A percentile compares a stretch with the other conserved stretches of the same genome.
Conservation (phyloP, 495 filamentous ascomycete genomes). For the Schizothecium vesticola region DNA sequence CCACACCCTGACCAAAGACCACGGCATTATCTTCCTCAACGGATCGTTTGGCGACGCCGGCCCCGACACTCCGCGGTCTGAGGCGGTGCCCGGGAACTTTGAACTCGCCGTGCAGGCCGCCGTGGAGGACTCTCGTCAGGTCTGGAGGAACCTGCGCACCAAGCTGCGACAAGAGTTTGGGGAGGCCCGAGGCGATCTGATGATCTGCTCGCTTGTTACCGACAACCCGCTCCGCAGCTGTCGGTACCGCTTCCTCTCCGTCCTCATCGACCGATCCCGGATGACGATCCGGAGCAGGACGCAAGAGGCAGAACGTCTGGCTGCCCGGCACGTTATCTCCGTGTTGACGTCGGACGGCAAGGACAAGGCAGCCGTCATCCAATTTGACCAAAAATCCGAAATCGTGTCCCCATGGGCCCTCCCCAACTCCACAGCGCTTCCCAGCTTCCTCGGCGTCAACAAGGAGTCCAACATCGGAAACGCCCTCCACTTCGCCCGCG, state of each 20-base stretch:
- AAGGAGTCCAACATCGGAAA: constrained; percentile 8
- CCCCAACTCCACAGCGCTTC: constrained; percentile 7
- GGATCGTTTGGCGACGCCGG: constrained; percentile 19
- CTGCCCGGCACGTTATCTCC: constrained; percentile 6
- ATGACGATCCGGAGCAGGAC: not conserved
- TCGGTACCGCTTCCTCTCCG: not conserved
- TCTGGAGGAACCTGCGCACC: constrained; percentile 14
- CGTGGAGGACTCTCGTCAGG: constrained; percentile 17
- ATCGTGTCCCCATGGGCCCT: constrained; percentile 14
- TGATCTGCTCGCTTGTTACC: constrained; percentile 25
- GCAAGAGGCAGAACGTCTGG: not conserved
- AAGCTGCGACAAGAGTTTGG: constrained; percentile 17
- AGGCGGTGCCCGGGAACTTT: constrained; percentile 18
- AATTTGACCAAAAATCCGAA: constrained; percentile 9
- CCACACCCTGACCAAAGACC: constrained; percentile 22
- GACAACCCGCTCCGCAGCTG: constrained; percentile 24
- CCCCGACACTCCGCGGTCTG: constrained; percentile 11
- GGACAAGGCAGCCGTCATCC: constrained; percentile 15
- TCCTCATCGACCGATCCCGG: constrained; percentile 3
- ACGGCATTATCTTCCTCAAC: constrained; percentile 22
- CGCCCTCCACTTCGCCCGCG: constrained; percentile 17
- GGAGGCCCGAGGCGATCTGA: constrained; percentile 17
- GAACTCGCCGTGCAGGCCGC: constrained; percentile 16
- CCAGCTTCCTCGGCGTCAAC: not conserved
- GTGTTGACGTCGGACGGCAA: constrained; percentile 3